phyloP scores from a whole-genome alignment of 2,329 filamentous ascomycete species.

The Chaetomiaceae sp. region DNA sequence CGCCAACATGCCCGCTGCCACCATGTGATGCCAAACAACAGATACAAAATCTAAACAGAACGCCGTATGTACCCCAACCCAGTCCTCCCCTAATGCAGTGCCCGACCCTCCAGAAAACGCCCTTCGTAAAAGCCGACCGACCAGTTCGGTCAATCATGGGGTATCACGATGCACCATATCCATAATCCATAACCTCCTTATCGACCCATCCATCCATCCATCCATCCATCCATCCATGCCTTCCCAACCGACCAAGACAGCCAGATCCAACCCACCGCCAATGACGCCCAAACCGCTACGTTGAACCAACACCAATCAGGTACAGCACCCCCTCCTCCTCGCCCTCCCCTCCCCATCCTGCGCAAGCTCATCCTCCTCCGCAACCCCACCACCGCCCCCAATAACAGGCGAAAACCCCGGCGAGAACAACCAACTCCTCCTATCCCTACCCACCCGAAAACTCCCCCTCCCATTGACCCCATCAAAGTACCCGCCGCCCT shows the following conservation, averaged over 20 bases:
- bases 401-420: conserved; percentile 45
- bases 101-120: background rate
- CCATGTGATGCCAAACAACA: background rate
- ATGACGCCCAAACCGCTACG: no score
- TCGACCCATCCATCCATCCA: background rate
- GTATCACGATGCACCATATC: conserved; percentile 12
- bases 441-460: conserved; percentile 54
- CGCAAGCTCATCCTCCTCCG: background rate
- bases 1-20: background rate
- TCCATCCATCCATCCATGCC: background rate
- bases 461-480: conserved; percentile 44
- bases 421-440: conserved; percentile 56
- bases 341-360: background rate
- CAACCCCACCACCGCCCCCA: background rate
- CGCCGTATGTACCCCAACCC: background rate
- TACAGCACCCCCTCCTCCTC: conserved; percentile 7
- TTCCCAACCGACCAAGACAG: background rate
- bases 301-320: background rate
- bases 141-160: conserved; percentile 8
- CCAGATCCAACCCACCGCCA: background rate
- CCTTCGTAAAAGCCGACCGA: background rate
- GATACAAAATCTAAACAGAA: background rate
- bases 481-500: conserved; percentile 44
- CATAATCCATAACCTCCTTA: background rate
- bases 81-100: conserved; percentile 8